Base-by-base conservation (phyloP, 164 flowering plant species). In the Kalanchoe fedtschenkoi region DNA sequence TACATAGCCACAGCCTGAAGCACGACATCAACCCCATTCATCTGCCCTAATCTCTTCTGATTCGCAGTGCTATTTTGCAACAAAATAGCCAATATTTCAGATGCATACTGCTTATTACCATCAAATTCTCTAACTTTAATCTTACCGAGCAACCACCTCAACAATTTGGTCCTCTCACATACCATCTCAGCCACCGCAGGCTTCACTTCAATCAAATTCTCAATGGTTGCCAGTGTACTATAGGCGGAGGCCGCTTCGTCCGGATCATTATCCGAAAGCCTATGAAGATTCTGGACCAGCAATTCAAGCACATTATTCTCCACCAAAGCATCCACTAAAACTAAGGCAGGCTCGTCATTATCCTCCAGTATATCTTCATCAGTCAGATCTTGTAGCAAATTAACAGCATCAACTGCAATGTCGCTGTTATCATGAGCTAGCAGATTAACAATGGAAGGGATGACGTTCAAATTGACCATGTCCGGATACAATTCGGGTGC, bases 401-500 rank as follows among this genome's bases (percentile, higher is more conserved):
- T 71, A 10, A 88, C 88, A 0, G 85, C 96, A 51, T 91, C 99
- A 32, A 83, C 71, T 17, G 96, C 91, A 11, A 91, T 86, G 63
- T 95, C 99, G 11, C 77, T 70, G 69, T 95, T 95, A 22, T 91
- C 96, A 71, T 95, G 99, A 14, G 65, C 62, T 29, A 95, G 68
- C 14, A 95, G 76, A n/a, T 75, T 76, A 16, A 89, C 60, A 54
- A 95, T 80, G 6, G 96, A 88, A 2, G 86, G 84, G 37, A 95
- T 62, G 7, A 77, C 65, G 72, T 85, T 82, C 47, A 85, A 80
- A 30, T 56, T 56, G 51, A 95, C 93, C 0, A 95, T 76, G 19
- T 88, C 96, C 2, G 97, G 97, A 68, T 95, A 95, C 16, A 95
- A 83, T 26, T 95, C 96, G 29, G 97, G 96, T 0, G 75, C 95